Base-by-base conservation (phyloP, 495 filamentous ascomycete species). In the Patellaria atrata region DNA sequence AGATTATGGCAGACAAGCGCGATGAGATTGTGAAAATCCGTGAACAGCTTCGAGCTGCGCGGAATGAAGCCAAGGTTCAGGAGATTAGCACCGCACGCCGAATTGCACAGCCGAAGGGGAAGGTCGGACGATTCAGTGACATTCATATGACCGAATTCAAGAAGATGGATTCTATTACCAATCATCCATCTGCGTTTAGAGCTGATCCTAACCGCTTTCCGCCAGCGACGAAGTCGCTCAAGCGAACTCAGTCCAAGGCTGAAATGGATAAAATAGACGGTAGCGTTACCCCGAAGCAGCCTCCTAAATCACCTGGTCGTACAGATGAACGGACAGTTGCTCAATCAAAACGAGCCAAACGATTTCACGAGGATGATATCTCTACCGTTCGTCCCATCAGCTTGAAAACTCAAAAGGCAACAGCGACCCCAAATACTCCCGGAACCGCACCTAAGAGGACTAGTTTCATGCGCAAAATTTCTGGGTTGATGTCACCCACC, bases 131-230 rank as follows among this genome's bases (percentile, higher is more conserved):
- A 3, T 94, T 75, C 58, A 91, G 81, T 47, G 72, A 81, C 37
- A 71, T 68, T 31, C 85, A 94, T 51, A 79, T 79, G 71, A 70
- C 73, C 31, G 67, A 85, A 50, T 94, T 94, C 62, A 82, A 79
- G 58, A 94, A 89, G 65, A 92, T 94, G 85, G 83, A 92, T 47
- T 92, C 83, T 8, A 94, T 94, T 54, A 81, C 70, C 15, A 74
- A 73, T 36, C 85, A 94, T 59, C 60, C 82, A 3, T 89, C 85
- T 4, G 65, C 74, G 11, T 84, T 81, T 63, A 68, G 86, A 22
- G 70, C 72, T 12, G 64, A 71, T 17, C 63, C 67, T 4, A 67
- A 59, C 38, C 68, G 73, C 27, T 62, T 67, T 45, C 64, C 68
- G 36, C 67, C 70, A 10, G 63, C 61, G 16, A 52, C 44, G 19